Conservation (phyloP, 2,329 filamentous ascomycete genomes). For the Aspergillus tanneri region DNA sequence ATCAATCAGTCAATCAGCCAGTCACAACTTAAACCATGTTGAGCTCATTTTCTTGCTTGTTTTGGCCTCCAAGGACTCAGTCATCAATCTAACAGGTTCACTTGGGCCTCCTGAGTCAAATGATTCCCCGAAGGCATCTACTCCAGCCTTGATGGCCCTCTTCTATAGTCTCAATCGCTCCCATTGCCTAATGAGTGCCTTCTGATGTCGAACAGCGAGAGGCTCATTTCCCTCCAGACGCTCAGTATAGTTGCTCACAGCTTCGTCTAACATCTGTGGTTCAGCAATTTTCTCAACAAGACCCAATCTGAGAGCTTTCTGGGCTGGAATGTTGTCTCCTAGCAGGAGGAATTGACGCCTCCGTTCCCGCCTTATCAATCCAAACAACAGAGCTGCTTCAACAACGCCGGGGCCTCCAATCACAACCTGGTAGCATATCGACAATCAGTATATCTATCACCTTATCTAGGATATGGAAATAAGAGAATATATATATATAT, state of each 20-base stretch:
- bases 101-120: constrained; percentile 11
- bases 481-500: neutral
- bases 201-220: constrained; percentile 34
- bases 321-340: constrained; percentile 35
- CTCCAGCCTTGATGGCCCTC: constrained; percentile 26
- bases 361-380: constrained; percentile 40
- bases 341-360: constrained; percentile 38
- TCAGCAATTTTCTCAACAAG: constrained; percentile 38
- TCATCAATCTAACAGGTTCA: constrained; percentile 4
- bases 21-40: neutral
- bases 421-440: constrained; percentile 13
- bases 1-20: too few relatives aligned
- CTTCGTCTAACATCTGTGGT: constrained; percentile 27
- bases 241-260: constrained; percentile 33
- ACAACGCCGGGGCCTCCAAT: constrained; percentile 42
- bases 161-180: constrained; percentile 24
- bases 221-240: constrained; percentile 32
- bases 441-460: neutral
- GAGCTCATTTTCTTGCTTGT: neutral
- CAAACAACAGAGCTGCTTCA: constrained; percentile 39
- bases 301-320: constrained; percentile 35
- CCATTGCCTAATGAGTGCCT: constrained; percentile 31
- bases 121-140: constrained; percentile 28
- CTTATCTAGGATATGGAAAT: neutral
- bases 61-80: constrained; percentile 3